A percentile compares a stretch with the other conserved stretches of the same genome.
Conservation (phyloP, 2,329 filamentous ascomycete genomes). For the Dactylellina haptotyla region DNA sequence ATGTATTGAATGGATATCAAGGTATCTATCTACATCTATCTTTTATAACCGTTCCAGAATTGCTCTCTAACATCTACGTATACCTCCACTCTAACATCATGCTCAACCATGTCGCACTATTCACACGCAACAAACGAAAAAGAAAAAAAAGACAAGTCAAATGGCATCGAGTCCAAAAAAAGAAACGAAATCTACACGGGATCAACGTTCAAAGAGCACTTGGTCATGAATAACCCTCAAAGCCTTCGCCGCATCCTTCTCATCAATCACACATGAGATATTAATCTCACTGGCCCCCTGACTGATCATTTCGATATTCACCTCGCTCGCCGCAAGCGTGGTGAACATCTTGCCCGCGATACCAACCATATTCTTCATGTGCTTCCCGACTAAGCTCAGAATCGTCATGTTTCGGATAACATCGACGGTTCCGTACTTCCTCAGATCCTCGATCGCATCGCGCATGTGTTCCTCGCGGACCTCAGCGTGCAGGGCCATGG, state of each 20-base stretch:
- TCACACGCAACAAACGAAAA: too few relatives aligned
- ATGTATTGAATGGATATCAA: not conserved
- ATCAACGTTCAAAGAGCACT: slow-evolving; percentile 30
- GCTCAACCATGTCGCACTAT: too few relatives aligned
- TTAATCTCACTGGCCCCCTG: slow-evolving; percentile 99
- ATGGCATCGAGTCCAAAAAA: too few relatives aligned
- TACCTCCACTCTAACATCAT: too few relatives aligned
- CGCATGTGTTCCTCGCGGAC: slow-evolving; percentile 73
- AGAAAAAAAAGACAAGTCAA: too few relatives aligned
- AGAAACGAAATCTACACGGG: too few relatives aligned
- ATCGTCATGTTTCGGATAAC: slow-evolving; percentile 94
- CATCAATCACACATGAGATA: slow-evolving; percentile 96
- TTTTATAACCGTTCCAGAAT: too few relatives aligned
- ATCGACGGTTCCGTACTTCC: slow-evolving; percentile 86
- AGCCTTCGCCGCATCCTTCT: slow-evolving; percentile 86
- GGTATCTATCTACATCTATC: not conserved
- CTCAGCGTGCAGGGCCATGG: slow-evolving; percentile 91
- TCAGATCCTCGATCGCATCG: slow-evolving; percentile 75
- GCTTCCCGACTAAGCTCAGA: slow-evolving; percentile 88
- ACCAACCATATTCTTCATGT: slow-evolving; percentile 98
- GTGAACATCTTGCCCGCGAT: slow-evolving; percentile 95
- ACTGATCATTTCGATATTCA: slow-evolving; percentile 99
- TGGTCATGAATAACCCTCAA: slow-evolving; percentile 85
- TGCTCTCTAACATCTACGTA: too few relatives aligned
- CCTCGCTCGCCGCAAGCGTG: slow-evolving; percentile 87